Base-by-base conservation (phyloP, 1,139 yeast genomes). In the Tardiomyces blankii region DNA sequence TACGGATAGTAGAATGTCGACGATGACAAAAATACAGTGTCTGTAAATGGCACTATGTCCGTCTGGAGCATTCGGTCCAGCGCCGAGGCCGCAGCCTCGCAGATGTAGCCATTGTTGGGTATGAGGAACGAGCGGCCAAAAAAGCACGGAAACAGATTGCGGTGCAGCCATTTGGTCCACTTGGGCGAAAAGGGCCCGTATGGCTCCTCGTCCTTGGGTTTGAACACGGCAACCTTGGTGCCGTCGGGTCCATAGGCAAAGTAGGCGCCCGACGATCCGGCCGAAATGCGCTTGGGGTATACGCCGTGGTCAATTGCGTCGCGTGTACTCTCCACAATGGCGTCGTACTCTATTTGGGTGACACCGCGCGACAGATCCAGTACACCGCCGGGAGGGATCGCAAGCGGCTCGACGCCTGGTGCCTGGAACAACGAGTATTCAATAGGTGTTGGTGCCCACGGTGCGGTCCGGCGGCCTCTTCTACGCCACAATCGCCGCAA, bases 141-240 rank as follows among this genome's bases (percentile, higher is more conserved):
- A 57, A 80, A 82, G 56, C 88, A 82, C 0, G 89, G 89, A 49
- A 82, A 82, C 51, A 82, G 72, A 28, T 82, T 82, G 50, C 89
- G 63, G 58, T 82, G 89, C 8, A 81, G 60, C 89, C 89, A 82
- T 63, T 82, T 82, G 1, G 85, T 76, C 88, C 89, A 80, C 59
- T 82, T 82, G 0, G 89, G 89, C 5, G 84, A 78, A 45, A 82
- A 58, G 0, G 88, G 86, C 0, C 89, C 91, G 57, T 82, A 82
- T 0, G 89, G 91, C 54, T 82, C 89, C 61, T 82, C 91, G 61
- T 82, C 87, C 57, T 81, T 81, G 6, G 91, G 91, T 58, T 82
- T 82, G 67, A 82, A 82, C 2, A 82, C 80, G 0, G 82, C 89
- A 5, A 72, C 73, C 8, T 64, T 59, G 40, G 62, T 58, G 28